Percentiles rank a stretch among this genome's conserved stretches.
phyloP scores from a whole-genome alignment of 1,139 yeast species.

The Hyphopichia khmerensis region DNA sequence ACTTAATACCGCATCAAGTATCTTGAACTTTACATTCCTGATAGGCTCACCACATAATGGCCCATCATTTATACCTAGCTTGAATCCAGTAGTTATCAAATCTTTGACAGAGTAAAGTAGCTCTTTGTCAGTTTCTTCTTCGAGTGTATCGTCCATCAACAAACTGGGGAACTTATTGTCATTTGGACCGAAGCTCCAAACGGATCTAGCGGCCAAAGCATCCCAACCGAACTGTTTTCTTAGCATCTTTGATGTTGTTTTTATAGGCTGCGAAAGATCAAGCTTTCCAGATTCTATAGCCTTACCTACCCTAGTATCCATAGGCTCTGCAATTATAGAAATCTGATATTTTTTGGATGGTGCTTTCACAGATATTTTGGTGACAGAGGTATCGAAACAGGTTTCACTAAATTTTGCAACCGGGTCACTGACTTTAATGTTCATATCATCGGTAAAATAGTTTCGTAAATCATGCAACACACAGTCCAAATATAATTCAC shows the following conservation, averaged over 20 bases:
- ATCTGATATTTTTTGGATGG: slow-evolving; percentile 56
- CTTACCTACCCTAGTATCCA: slow-evolving; percentile 45
- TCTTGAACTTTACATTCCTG: slow-evolving; percentile 66
- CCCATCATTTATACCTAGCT: slow-evolving; percentile 83
- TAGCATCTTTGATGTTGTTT: slow-evolving; percentile 52
- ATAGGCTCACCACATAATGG: slow-evolving; percentile 88
- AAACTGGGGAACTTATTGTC: slow-evolving; percentile 55
- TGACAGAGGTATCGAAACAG: slow-evolving; percentile 61
- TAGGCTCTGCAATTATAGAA: slow-evolving; percentile 78
- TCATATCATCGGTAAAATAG: slow-evolving; percentile 57
- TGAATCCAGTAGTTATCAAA: slow-evolving; percentile 70
- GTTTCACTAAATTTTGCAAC: slow-evolving; percentile 81
- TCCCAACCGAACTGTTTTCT: slow-evolving; percentile 74
- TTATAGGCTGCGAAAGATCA: slow-evolving; percentile 33
- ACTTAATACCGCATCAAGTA: slow-evolving; percentile 61
- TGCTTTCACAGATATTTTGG: slow-evolving; percentile 58
- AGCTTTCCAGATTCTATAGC: slow-evolving; percentile 60
- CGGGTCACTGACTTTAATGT: slow-evolving; percentile 84
- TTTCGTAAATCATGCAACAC: slow-evolving; percentile 72
- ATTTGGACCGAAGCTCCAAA: slow-evolving; percentile 79
- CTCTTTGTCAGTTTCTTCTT: slow-evolving; percentile 61
- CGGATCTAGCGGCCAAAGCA: slow-evolving; percentile 73
- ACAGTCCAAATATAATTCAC: slow-evolving; percentile 88
- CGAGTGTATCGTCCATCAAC: slow-evolving; percentile 74
- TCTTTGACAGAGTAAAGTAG: slow-evolving; percentile 49